phyloP scores from a whole-genome alignment of 306 rosid species.

The Vicia villosa region DNA sequence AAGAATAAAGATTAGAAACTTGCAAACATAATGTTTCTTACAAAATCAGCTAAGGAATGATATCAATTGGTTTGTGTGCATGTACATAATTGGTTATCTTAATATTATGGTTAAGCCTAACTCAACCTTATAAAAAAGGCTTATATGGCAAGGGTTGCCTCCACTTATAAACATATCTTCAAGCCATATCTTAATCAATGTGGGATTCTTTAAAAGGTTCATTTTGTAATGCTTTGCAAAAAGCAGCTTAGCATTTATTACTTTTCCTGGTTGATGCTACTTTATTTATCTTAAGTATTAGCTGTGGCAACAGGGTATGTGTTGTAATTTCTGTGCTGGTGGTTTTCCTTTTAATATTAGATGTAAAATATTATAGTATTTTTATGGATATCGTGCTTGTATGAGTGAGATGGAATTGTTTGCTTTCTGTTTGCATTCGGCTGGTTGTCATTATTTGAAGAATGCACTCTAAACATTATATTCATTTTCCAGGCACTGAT shows the following conservation, averaged over 20 bases:
- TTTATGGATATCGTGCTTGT: slow-evolving; percentile 26
- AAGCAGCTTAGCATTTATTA: slow-evolving; percentile 19
- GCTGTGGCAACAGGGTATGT: slow-evolving; percentile 14
- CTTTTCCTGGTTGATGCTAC: slow-evolving; percentile 6
- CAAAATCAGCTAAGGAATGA: slow-evolving; percentile 3
- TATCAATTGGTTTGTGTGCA: background rate
- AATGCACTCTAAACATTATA: slow-evolving; percentile 31
- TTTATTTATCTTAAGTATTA: slow-evolving; percentile 22
- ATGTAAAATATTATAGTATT: slow-evolving; percentile 6
- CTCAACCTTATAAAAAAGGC: too few species aligned
- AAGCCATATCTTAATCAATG: too few species aligned
- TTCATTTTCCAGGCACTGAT: slow-evolving; percentile 59
- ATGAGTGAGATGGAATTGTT: background rate
- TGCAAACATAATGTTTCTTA: background rate
- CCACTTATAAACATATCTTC: too few species aligned
- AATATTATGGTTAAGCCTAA: too few species aligned
- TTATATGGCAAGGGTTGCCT: too few species aligned
- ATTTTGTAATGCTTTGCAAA: background rate
- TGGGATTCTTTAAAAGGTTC: background rate
- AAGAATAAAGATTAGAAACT: background rate
- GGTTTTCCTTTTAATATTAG: slow-evolving; percentile 20
- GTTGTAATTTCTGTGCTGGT: slow-evolving; percentile 23
- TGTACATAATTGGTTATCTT: background rate
- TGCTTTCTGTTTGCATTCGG: slow-evolving; percentile 26
- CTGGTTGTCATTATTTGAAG: slow-evolving; percentile 28